Base-by-base conservation (phyloP, 2,329 filamentous ascomycete genomes). In the Monascus ruber region DNA sequence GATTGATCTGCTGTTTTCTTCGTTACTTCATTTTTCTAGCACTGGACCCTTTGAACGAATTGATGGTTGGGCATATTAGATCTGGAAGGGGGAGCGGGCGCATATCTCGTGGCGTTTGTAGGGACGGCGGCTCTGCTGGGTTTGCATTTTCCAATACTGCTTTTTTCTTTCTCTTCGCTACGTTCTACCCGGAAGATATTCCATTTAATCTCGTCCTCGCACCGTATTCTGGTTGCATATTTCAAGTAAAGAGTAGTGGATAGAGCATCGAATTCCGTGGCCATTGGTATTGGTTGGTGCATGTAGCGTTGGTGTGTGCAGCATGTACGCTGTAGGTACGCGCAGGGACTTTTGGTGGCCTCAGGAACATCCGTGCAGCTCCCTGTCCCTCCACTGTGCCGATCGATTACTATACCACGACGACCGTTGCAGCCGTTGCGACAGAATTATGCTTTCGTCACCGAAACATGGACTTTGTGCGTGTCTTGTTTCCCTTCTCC, bases 391-490 rank as follows among this genome's bases (percentile, higher is more conserved):
- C 34, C 36, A 37, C 26, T 35, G 4, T n/a, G 28, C 17, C 17
- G 17, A 17, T 17, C 17, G 17, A 17, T 17, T 17, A 17, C 17
- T 17, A 17, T 17, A 17, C 17, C 17, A 17, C 17, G 17, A 17
- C 17, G 17, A 17, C 17, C 17, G 17, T 17, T 17, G 17, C 34
- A 42, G 28, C 17, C 17, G 17, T 17, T 17, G 33, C 37, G 39
- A 47, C 42, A 48, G 46, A 52, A 57, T 44, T 50, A 61, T 60
- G 59, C 54, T 48, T 53, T 47, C 43, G 33, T 37, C 39, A 37
- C 41, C 48, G 45, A 49, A 63, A 37, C 45, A 65, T 69, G 66
- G 65, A 68, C 52, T 65, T 68, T 58, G 66, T 69, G 59, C 34
- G 65, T 60, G n/a, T 17, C 36, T 11, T n/a, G 25, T 11, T 33